Base-by-base conservation (phyloP, 129 eudicot genomes). In the Ambrosia trifida region DNA sequence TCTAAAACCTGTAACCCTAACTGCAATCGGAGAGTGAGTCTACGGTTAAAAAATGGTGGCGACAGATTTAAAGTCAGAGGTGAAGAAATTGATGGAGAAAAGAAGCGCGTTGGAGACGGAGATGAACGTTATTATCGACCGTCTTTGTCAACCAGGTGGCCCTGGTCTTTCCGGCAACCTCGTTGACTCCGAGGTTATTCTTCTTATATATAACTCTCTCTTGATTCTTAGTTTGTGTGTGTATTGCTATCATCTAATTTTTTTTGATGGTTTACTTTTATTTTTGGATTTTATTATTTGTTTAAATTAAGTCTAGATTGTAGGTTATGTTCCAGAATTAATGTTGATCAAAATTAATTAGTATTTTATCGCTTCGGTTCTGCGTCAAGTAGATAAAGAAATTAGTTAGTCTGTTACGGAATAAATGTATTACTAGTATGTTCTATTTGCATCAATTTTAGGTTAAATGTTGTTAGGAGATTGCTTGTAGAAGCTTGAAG, bases 121-220 rank as follows among this genome's bases (percentile, higher is more conserved):
- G 73, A 92, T 92, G 96, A 80, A 92, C 79, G 69, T 69, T 51
- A 89, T 92, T 56, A 93, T 93, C 76, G 83, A 87, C 41, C 95
- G 89, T 69, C 92, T 93, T 74, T 77, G 81, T 78, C 88, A 75
- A 67, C 95, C 96, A 28, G 95, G 88, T 64, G 98, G 87, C 49
- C 98, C 98, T 18, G 98, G 98, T 11, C 86, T 93, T 80, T 76
- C 91, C 76, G 98, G 98, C 81, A 89, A 89, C 82, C 98, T 93
- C 76, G 72, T 89, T 73, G 96, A 93, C 56, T 78, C 90, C 24
- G 96, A 93, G 96, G 98, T 61, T 82, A 63, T 76, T 14, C 2
- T 52, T 51, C 65, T 60, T 17, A 35, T 24, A 24, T 24, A 24
- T 36, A 59, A 7, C 50, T 58, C 69, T 35, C 10, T 13, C 14